Evolutionary conservation across 2,329 filamentous ascomycete species (phyloP).

Genomic region (Albophoma yamanashiensis): DNA sequence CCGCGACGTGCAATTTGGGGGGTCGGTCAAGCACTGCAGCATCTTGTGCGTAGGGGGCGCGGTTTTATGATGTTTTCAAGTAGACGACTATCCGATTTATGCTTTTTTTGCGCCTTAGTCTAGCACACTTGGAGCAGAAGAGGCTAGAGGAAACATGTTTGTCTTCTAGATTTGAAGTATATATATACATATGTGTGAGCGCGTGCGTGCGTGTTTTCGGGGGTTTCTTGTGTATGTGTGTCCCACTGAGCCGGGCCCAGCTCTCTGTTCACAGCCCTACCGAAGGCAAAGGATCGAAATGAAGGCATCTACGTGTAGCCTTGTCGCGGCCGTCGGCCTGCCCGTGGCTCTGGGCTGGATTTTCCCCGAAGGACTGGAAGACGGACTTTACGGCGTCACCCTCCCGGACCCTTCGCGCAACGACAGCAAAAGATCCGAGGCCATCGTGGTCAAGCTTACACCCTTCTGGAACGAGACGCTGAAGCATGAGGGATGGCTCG

Average conservation of each 20-base stretch:
- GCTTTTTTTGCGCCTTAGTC: not conserved
- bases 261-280: not conserved
- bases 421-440: not conserved
- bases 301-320: not conserved
- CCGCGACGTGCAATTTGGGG: not conserved
- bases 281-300: not conserved
- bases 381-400: constrained; percentile 1
- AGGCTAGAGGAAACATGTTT: not conserved
- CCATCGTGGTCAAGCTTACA: not conserved
- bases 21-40: not conserved
- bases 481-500: too few species aligned
- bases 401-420: not conserved
- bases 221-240: too few species aligned
- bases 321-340: not conserved
- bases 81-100: not conserved
- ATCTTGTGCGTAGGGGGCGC: not conserved
- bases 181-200: too few species aligned
- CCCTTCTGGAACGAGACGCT: not conserved
- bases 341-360: not conserved
- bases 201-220: too few species aligned
- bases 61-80: not conserved
- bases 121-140: too few species aligned
- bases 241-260: too few species aligned
- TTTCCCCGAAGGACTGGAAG: not conserved
- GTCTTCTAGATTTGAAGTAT: too few species aligned